Percentiles rank a stretch among this genome's conserved stretches.
These are phyloP conservation scores for Apophysomyces sp. DNA, from an alignment of 371 early-diverging fungal species.

Conservation along the genomic window DNA sequence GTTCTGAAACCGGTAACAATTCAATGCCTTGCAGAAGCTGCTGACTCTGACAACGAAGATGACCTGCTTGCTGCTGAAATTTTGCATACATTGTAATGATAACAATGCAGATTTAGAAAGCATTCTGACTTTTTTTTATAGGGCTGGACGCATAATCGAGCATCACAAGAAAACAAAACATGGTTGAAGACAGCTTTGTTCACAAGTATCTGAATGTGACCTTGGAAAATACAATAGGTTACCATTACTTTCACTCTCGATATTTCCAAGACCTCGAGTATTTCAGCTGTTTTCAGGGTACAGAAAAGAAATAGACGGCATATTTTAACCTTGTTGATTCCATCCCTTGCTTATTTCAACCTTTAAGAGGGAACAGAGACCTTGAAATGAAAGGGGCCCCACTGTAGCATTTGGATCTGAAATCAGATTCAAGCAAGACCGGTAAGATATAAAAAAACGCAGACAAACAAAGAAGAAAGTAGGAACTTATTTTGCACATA, in stretches of 20 bases:
- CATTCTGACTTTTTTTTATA: background rate
- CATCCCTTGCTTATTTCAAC: too few species aligned
- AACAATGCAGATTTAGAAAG: background rate
- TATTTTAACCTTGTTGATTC: too few species aligned
- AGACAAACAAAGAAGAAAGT: background rate
- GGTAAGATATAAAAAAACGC: background rate
- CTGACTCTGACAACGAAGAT: background rate
- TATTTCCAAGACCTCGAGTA: too few species aligned
- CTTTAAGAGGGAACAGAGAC: too few species aligned
- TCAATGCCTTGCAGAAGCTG: background rate
- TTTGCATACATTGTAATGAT: background rate
- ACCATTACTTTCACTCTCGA: too few species aligned
- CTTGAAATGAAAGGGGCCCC: too few species aligned
- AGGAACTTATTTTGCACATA: background rate
- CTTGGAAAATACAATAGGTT: slow-evolving; percentile 1
- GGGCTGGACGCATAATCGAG: background rate
- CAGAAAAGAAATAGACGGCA: too few species aligned
- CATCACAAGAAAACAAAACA: background rate
- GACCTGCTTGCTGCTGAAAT: slow-evolving; percentile 4
- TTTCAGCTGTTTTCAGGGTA: too few species aligned
- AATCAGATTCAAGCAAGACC: background rate
- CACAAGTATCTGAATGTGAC: background rate
- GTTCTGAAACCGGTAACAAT: background rate
- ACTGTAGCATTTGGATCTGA: slow-evolving; percentile 1
- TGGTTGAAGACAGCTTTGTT: background rate